Conservation (phyloP, 331 rosid genomes). For the Cydonia oblonga region DNA sequence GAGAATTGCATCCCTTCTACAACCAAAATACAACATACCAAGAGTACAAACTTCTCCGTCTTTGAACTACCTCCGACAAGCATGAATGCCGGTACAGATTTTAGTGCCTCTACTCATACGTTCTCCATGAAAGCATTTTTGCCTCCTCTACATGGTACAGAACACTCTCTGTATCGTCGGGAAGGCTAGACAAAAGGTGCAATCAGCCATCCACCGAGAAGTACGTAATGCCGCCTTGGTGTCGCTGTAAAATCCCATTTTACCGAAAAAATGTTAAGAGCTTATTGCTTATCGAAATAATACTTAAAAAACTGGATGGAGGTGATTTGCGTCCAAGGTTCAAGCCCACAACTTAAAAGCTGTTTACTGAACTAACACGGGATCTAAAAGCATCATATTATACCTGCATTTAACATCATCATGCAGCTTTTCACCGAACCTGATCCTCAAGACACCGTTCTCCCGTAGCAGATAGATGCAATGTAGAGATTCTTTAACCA, state of each 20-base stretch:
- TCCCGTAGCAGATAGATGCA: conserved; percentile 31
- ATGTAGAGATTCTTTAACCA: conserved; percentile 34
- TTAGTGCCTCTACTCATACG: background rate
- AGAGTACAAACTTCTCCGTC: conserved; percentile 10
- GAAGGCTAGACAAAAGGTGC: conserved; percentile 3
- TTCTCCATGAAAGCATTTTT: conserved; percentile 2
- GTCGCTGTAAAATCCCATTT: background rate
- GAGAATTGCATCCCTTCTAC: conserved; percentile 5
- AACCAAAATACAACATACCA: conserved; percentile 1
- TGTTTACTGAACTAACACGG: no score
- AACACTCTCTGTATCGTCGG: background rate
- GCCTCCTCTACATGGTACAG: conserved; percentile 2
- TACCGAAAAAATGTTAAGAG: background rate
- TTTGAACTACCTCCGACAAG: background rate
- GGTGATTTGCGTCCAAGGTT: background rate
- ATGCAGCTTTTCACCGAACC: conserved; percentile 1
- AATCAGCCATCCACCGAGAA: background rate
- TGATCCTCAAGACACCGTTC: conserved; percentile 29
- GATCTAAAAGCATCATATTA: no score
- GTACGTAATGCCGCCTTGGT: background rate
- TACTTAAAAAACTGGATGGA: background rate
- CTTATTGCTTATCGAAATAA: background rate
- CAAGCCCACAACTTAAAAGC: no score
- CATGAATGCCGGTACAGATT: conserved; percentile 7
- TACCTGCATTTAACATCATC: conserved; percentile 12